Base-by-base conservation (phyloP, 306 rosid species). In the Alnus rubra region DNA sequence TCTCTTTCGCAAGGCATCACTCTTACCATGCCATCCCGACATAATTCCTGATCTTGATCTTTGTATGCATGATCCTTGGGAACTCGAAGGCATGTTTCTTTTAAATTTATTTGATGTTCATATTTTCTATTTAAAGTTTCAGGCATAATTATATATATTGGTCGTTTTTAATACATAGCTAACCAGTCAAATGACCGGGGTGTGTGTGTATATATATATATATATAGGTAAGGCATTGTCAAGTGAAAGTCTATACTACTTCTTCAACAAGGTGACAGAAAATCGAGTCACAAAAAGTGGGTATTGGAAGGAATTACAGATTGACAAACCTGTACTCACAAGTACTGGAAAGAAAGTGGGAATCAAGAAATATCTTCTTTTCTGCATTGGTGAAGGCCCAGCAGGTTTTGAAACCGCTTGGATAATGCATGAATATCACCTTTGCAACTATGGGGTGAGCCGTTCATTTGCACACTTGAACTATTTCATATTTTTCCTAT, bases 351-450 rank as follows among this genome's bases (percentile, higher is more conserved):
- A 78, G 63, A 79, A 78, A 83, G 84, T 83, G 52, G 91, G 91
- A 60, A 73, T 83, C 12, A 88, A 88, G 80, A 85, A 88, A 73
- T 79, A 74, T 70, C 75, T 85, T 6, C 84, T 88, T n/a, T 88
- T 83, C 84, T 62, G 16, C 78, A 63, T 78, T 42, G 85, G 83
- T 44, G 81, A 86, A 62, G 75, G 82, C 23, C 83, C 79, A 47
- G 71, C 51, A 12, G 89, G 78, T 30, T 69, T 76, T 76, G 78
- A 79, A 81, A 88, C 87, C 39, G 78, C 8, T 59, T 88, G 91
- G 91, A n/a, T 81, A 47, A 88, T 88, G 89, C 86, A 88, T 52
- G 87, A 88, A 48, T 88, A 81, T 71, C 86, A 83, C 74, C 80
- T 87, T 54, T 87, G 35, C 80, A 67, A 82, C 50, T 73, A 73